A percentile compares a stretch with the other conserved stretches of the same genome.
phyloP scores from a whole-genome alignment of 352 stramenopile species.

The Sclerospora graminicola region DNA sequence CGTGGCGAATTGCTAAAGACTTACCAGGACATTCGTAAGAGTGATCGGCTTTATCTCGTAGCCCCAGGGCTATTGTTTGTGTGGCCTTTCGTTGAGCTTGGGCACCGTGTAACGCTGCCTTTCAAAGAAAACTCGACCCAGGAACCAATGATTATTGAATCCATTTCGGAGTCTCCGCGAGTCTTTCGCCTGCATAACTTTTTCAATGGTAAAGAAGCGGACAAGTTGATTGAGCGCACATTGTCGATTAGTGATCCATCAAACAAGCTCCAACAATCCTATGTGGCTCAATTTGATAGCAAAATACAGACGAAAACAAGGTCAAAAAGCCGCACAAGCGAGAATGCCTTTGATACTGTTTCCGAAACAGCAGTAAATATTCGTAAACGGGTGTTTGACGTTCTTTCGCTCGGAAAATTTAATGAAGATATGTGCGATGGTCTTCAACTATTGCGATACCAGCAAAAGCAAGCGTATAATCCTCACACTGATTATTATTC shows the following conservation, averaged over 20 bases:
- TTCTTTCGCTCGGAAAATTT: conserved; percentile 87
- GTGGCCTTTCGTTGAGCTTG: conserved; percentile 74
- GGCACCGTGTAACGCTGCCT: conserved; percentile 53
- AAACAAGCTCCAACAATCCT: conserved; percentile 42
- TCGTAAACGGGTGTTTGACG: conserved; percentile 82
- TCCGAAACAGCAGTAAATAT: conserved; percentile 59
- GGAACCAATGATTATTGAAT: conserved; percentile 59
- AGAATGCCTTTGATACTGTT: conserved; percentile 84
- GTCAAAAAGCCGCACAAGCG: conserved; percentile 68
- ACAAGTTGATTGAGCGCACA: conserved; percentile 70
- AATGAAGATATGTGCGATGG: conserved; percentile 88
- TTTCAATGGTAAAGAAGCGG: conserved; percentile 69
- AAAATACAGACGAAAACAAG: conserved; percentile 58
- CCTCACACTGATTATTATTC: conserved; percentile 92
- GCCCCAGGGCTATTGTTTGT: conserved; percentile 61
- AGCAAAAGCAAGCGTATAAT: conserved; percentile 91
- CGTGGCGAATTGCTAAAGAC: conserved; percentile 36
- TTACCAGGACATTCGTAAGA: conserved; percentile 41
- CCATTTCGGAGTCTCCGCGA: conserved; percentile 65
- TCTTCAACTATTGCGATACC: conserved; percentile 93
- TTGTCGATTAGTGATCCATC: conserved; percentile 76
- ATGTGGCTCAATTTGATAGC: conserved; percentile 35
- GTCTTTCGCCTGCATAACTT: conserved; percentile 86
- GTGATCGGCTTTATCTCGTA: conserved; percentile 64
- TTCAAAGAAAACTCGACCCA: conserved; percentile 44